phyloP scores from a whole-genome alignment of 1,284 basidiomycete species.

The Agaricales sp. region DNA sequence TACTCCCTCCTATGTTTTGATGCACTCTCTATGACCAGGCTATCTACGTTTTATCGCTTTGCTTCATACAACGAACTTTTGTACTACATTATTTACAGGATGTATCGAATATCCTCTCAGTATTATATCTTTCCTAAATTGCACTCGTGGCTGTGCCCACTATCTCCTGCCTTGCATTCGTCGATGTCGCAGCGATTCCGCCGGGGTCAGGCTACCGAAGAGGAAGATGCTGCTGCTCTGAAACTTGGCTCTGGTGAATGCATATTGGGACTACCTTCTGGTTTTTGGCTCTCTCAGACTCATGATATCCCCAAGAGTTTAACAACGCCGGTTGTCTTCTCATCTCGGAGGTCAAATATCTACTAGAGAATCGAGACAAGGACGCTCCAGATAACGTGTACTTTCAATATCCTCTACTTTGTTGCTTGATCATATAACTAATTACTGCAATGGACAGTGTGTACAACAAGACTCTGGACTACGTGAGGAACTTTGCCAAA shows the following conservation, averaged over 20 bases:
- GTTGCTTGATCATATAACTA: neutral
- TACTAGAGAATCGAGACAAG: constrained; percentile 79
- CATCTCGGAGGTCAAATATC: constrained; percentile 85
- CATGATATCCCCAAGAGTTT: constrained; percentile 48
- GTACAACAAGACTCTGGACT: constrained; percentile 87
- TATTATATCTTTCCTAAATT: neutral
- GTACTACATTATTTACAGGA: neutral
- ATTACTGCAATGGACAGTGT: constrained; percentile 38
- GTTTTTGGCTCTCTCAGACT: no score
- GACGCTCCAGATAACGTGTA: constrained; percentile 78
- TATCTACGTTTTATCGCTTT: neutral
- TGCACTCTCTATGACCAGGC: no score
- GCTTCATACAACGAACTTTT: constrained; percentile 4
- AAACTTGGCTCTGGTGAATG: constrained; percentile 53
- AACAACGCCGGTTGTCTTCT: constrained; percentile 85
- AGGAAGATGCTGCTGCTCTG: constrained; percentile 61
- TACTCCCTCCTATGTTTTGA: no score
- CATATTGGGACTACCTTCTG: neutral
- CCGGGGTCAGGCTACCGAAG: constrained; percentile 40
- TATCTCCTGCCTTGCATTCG: neutral
- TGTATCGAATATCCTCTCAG: neutral
- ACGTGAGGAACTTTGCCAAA: constrained; percentile 85
- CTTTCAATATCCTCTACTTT: no score
- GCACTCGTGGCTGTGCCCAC: neutral
- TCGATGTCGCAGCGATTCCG: constrained; percentile 27